phyloP scores from a whole-genome alignment of 345 rosid species.

The Adansonia digitata region DNA sequence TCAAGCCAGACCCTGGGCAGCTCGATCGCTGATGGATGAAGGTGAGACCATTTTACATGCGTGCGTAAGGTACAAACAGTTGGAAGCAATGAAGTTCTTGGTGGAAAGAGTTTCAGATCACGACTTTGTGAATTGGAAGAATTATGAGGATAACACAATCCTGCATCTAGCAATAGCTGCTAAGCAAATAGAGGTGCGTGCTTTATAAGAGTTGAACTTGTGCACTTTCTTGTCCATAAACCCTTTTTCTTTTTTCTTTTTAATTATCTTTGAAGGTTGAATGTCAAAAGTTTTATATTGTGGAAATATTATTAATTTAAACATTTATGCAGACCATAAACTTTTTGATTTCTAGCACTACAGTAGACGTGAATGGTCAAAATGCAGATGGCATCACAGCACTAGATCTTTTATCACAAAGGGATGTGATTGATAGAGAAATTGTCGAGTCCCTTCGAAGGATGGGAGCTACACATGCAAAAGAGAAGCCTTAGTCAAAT shows the following conservation, averaged over 20 bases:
- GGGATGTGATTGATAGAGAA: slow-evolving; percentile 17
- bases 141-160: not conserved
- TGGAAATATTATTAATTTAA: not conserved
- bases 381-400: slow-evolving; percentile 25
- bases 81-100: not conserved
- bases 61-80: not conserved
- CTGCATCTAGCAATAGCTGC: not conserved
- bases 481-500: not conserved
- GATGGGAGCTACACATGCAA: not conserved
- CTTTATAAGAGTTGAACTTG: too few species aligned
- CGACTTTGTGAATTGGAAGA: not conserved
- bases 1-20: slow-evolving; percentile 1
- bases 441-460: slow-evolving; percentile 6
- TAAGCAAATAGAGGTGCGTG: slow-evolving; percentile 26
- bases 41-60: slow-evolving; percentile 28
- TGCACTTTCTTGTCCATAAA: too few species aligned
- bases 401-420: slow-evolving; percentile 13
- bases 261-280: not conserved
- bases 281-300: not conserved
- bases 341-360: slow-evolving; percentile 15
- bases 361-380: slow-evolving; percentile 11
- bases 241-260: too few species aligned
- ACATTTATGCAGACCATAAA: slow-evolving; percentile 17
- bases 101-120: not conserved
- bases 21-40: slow-evolving; percentile 10